A percentile compares a stretch with the other conserved stretches of the same genome.
Conservation (phyloP, 2,329 filamentous ascomycete genomes). For the Epichloe amarillans region DNA sequence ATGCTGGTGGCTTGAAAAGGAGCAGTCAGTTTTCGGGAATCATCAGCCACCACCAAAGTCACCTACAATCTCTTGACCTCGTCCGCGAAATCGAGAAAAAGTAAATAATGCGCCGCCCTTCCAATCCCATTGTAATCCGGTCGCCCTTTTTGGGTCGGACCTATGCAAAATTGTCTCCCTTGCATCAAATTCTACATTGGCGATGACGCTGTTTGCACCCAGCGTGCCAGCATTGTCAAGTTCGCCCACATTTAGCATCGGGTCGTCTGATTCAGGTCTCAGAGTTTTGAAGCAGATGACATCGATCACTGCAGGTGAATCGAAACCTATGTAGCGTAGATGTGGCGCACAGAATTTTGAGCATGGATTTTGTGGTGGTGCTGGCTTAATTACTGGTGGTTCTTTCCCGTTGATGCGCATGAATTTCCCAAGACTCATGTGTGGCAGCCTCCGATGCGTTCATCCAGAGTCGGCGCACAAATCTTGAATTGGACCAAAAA, state of each 20-base stretch:
- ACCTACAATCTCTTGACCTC: too few relatives aligned
- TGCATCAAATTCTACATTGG: not conserved
- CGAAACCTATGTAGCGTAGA: constrained; percentile 3
- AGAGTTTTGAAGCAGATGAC: not conserved
- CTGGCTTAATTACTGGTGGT: not conserved
- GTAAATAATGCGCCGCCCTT: not conserved
- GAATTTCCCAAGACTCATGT: not conserved
- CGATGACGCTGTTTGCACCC: not conserved
- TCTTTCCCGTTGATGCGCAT: not conserved
- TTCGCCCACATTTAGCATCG: not conserved
- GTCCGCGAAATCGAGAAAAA: too few relatives aligned
- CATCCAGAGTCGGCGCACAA: not conserved
- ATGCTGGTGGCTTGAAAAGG: too few relatives aligned
- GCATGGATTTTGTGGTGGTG: not conserved
- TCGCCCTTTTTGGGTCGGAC: not conserved
- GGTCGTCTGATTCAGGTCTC: not conserved
- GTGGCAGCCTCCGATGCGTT: not conserved
- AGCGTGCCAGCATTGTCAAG: not conserved
- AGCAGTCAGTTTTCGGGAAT: too few relatives aligned
- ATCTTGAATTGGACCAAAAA: too few relatives aligned
- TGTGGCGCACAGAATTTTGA: not conserved
- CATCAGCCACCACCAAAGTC: too few relatives aligned
- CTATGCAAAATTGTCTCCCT: not conserved
- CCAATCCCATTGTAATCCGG: not conserved
- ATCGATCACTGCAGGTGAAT: constrained; percentile 11